These are phyloP conservation scores for Boehmeria nivea DNA, from an alignment of 306 rosid genomes.

Conservation along the genomic window DNA sequence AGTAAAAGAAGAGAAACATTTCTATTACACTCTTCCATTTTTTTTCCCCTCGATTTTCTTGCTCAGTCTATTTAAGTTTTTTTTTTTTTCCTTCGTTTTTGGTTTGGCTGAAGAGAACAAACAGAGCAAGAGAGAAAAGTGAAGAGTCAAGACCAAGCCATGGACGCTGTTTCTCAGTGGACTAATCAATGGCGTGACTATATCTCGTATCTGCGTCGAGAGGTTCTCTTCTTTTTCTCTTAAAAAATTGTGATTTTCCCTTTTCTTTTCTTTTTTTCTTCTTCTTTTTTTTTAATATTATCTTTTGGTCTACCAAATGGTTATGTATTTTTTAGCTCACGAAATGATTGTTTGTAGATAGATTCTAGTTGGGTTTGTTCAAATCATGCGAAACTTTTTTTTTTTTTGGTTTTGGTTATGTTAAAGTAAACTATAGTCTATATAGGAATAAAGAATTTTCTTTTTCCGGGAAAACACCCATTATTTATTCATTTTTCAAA, in stretches of 20 bases:
- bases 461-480: no score
- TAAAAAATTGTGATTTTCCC: background rate
- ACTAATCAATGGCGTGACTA: constrained; percentile 40
- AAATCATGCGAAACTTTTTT: no score
- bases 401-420: background rate
- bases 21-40: background rate
- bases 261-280: background rate
- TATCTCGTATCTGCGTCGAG: constrained; percentile 34
- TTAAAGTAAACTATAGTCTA: background rate
- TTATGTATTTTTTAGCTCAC: no score
- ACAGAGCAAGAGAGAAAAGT: no score
- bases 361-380: no score
- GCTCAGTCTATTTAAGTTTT: background rate
- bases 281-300: no score
- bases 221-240: constrained; percentile 32
- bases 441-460: no score
- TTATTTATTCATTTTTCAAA: background rate
- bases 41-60: background rate
- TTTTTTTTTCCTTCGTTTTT: background rate
- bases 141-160: no score
- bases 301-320: no score
- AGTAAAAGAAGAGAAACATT: background rate
- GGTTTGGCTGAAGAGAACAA: background rate
- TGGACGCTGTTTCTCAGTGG: constrained; percentile 54
- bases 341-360: background rate